phyloP scores from a whole-genome alignment of 192 early-diverging fungal species.

The Linnemannia hyalina region DNA sequence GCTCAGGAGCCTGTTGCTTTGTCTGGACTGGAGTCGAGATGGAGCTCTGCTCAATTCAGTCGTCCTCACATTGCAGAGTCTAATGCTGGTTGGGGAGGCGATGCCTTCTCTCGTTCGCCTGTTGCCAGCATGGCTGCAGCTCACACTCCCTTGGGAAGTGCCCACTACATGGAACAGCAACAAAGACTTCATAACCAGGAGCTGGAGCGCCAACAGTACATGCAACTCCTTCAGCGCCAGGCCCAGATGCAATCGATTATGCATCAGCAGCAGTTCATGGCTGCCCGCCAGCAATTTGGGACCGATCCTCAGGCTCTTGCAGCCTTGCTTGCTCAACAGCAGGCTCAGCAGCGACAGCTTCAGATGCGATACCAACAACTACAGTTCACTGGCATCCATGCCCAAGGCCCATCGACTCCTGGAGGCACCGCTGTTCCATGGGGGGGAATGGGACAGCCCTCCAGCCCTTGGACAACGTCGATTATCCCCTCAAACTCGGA shows the following conservation, averaged over 20 bases:
- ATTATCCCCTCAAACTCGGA: slow-evolving; percentile 48
- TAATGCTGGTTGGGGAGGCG: slow-evolving; percentile 30
- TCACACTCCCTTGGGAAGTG: slow-evolving; percentile 39
- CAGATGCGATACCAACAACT: slow-evolving; percentile 50
- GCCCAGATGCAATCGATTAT: slow-evolving; percentile 51
- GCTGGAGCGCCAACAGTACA: slow-evolving; percentile 56
- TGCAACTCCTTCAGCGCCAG: slow-evolving; percentile 47
- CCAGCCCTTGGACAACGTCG: slow-evolving; percentile 47
- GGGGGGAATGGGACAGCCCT: slow-evolving; percentile 45
- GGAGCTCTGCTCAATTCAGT: slow-evolving; percentile 26
- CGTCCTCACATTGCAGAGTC: slow-evolving; percentile 15
- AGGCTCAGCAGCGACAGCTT: slow-evolving; percentile 50
- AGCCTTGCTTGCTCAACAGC: slow-evolving; percentile 32
- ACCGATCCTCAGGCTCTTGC: slow-evolving; percentile 52
- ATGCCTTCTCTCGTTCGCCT: slow-evolving; percentile 38
- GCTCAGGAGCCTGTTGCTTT: slow-evolving; percentile 16
- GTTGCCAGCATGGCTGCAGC: slow-evolving; percentile 21
- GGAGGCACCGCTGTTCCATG: slow-evolving; percentile 49
- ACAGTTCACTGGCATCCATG: slow-evolving; percentile 33
- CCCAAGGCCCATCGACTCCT: slow-evolving; percentile 27
- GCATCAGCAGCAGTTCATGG: slow-evolving; percentile 57
- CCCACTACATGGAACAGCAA: slow-evolving; percentile 37
- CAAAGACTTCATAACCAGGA: slow-evolving; percentile 54
- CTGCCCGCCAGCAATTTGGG: slow-evolving; percentile 49
- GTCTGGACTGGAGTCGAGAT: slow-evolving; percentile 31